These are phyloP conservation scores for Lactarius pseudohatsudake DNA, from an alignment of 768 basidiomycete genomes.

Conservation along the genomic window DNA sequence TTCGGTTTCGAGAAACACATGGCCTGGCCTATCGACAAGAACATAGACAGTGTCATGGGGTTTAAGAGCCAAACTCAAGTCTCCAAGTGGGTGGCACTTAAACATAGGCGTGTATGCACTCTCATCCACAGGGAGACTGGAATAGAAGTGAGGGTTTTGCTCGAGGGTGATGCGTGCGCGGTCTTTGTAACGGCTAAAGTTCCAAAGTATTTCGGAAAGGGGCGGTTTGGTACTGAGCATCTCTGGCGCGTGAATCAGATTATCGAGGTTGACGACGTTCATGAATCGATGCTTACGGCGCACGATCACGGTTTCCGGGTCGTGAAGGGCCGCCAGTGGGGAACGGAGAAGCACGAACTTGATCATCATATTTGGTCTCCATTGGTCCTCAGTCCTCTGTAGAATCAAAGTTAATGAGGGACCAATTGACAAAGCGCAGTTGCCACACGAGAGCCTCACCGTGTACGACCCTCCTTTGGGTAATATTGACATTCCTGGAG, in stretches of 20 bases:
- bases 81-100: not conserved
- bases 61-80: not conserved
- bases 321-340: not conserved
- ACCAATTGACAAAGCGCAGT: not conserved
- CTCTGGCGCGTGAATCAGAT: constrained; percentile 9
- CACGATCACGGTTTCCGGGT: not conserved
- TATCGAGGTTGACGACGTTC: not conserved
- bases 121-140: not conserved
- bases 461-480: not conserved
- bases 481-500: not conserved
- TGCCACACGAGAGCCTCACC: not conserved
- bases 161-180: constrained; percentile 8
- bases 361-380: not conserved
- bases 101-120: not conserved
- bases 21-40: constrained; percentile 7
- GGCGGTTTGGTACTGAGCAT: not conserved
- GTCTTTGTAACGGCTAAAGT: constrained; percentile 15
- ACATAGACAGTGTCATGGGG: constrained; percentile 7
- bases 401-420: not conserved
- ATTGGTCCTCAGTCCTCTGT: not conserved
- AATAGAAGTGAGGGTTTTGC: constrained; percentile 23
- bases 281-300: not conserved
- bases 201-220: constrained; percentile 20
- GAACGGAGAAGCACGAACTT: constrained; percentile 4
- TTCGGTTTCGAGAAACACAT: constrained; percentile 2